Base-by-base conservation (phyloP, 306 rosid species). In the Glycine tomentella region DNA sequence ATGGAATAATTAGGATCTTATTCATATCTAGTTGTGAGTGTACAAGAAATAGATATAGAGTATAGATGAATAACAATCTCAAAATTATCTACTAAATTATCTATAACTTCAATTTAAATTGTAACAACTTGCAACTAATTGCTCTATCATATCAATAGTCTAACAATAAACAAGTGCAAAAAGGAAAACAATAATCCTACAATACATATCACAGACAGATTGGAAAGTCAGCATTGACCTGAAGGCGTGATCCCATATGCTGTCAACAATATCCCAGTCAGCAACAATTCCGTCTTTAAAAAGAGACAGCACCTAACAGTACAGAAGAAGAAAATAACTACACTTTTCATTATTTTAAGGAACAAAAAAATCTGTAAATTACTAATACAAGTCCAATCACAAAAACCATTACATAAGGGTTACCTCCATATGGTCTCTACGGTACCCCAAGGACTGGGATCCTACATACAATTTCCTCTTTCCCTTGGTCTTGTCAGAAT, bases 231-330 rank as follows among this genome's bases (percentile, higher is more conserved):
- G 69, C 33, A 81, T 45, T 20, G 69, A 95, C 99, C 97, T 91
- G 81, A 95, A 90, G 74, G 99, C 99, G 78, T 95, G 99, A 74
- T 95, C 99, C 99, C 98, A 95, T 83, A 95, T 93, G 89, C 87
- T 89, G 84, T 93, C 98, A 81, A 93, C 97, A 81, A 94, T 92
- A 69, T 95, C 99, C 98, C 99, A 95, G 84, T 95, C 98, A 84
- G 91, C 92, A 77, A 93, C 94, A 82, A 91, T 78, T 70, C 99
- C 98, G 86, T 95, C 97, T 87, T 91, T 95, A 31, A 93, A 58
- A 5, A 97, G 94, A 45, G 97, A 88, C 14, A 93, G 55, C 75
- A 95, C 98, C 99, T 95, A 87, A 75, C 45, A 71, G 25, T 80
- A 81, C 42, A 62, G 76, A 74, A 82, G 33, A 76, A 44, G 59